Evolutionary conservation across 2,329 filamentous ascomycete genomes (phyloP).

Genomic region (Chalara sp.): DNA sequence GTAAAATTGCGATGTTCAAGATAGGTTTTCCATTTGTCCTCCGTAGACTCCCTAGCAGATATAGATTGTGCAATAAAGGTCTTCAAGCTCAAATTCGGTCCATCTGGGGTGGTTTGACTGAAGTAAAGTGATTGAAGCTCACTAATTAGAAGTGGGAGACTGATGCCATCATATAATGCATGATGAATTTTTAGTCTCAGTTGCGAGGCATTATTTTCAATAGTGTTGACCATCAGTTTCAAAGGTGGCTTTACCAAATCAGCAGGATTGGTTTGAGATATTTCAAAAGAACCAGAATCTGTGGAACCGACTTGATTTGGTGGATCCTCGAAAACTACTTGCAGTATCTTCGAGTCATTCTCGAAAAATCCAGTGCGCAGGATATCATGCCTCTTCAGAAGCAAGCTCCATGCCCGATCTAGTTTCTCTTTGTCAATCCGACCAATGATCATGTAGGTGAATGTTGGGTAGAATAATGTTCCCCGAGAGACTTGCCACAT

Average conservation of each 20-base stretch:
- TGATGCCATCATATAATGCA: slow-evolving; percentile 81
- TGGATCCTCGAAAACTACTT: slow-evolving; percentile 46
- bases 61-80: slow-evolving; percentile 36
- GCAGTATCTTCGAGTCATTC: slow-evolving; percentile 49
- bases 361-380: slow-evolving; percentile 59
- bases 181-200: slow-evolving; percentile 65
- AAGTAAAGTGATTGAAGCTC: slow-evolving; percentile 40
- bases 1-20: slow-evolving; percentile 14
- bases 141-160: slow-evolving; percentile 57
- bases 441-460: slow-evolving; percentile 50
- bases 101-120: slow-evolving; percentile 5
- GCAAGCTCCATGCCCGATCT: slow-evolving; percentile 50
- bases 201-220: neutral
- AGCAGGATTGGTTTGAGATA: neutral
- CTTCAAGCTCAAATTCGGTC: slow-evolving; percentile 10
- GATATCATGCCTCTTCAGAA: slow-evolving; percentile 52
- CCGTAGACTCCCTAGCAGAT: slow-evolving; percentile 21
- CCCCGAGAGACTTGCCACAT: slow-evolving; percentile 66
- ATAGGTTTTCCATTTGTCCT: slow-evolving; percentile 38
- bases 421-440: slow-evolving; percentile 35
- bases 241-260: slow-evolving; percentile 19
- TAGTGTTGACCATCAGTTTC: slow-evolving; percentile 16
- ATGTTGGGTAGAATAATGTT: slow-evolving; percentile 65
- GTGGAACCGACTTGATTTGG: slow-evolving; percentile 27
- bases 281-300: slow-evolving; percentile 8